Evolutionary conservation across 257 asterid genomes (phyloP).

Genomic region (Solanum piurae): DNA sequence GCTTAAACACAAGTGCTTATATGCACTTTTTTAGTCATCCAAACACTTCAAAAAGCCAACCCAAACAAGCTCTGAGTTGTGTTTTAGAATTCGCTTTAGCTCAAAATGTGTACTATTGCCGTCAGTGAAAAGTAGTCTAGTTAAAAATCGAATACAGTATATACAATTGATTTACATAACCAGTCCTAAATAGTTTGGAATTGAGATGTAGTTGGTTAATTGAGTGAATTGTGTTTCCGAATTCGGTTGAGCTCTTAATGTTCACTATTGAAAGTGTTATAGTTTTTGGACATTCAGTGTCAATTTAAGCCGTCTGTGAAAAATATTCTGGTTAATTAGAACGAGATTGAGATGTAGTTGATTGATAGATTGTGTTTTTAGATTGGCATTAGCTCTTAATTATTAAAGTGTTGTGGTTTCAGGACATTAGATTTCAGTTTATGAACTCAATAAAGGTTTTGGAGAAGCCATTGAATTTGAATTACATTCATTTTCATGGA

Average conservation of each 20-base stretch:
- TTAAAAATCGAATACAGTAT: neutral
- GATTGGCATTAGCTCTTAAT: neutral
- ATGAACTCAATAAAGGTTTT: constrained; percentile 62
- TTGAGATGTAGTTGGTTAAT: neutral
- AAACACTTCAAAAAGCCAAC: neutral
- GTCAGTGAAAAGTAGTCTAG: neutral
- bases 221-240: neutral
- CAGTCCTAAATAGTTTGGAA: neutral
- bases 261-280: neutral
- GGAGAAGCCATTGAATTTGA: constrained; percentile 77
- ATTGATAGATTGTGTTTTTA: neutral
- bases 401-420: constrained; percentile 1
- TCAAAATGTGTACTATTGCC: neutral
- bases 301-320: neutral
- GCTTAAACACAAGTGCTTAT: neutral
- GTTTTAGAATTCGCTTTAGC: neutral
- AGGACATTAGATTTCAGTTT: constrained; percentile 87
- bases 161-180: neutral
- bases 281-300: neutral
- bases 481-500: constrained; percentile 57
- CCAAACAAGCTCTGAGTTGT: neutral
- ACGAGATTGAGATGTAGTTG: neutral
- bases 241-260: neutral
- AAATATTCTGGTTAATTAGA: neutral
- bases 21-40: neutral